These are phyloP conservation scores for Blastocystis sp. DNA, from an alignment of 352 stramenopile species.

Conservation along the genomic window DNA sequence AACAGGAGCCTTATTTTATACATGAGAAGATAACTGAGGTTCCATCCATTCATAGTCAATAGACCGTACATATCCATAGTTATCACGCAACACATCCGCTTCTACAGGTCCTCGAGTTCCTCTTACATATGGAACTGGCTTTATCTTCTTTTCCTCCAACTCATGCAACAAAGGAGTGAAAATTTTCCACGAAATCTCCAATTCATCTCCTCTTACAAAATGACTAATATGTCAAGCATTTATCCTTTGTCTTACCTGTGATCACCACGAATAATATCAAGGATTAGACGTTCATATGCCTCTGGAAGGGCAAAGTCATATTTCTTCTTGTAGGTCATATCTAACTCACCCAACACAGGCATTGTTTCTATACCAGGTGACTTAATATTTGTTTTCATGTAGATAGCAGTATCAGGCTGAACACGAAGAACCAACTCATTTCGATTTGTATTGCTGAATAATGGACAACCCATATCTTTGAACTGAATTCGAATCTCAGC, in stretches of 20 bases:
- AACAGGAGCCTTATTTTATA: conserved; percentile 9
- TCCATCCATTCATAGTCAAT: conserved; percentile 62
- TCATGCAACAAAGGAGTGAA: conserved; percentile 94
- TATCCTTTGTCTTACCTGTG: conserved; percentile 75
- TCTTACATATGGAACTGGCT: conserved; percentile 86
- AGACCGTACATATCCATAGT: conserved; percentile 10
- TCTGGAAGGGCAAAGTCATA: conserved; percentile 86
- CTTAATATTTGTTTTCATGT: conserved; percentile 82
- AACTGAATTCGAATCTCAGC: conserved; percentile 95
- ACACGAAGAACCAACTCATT: conserved; percentile 95
- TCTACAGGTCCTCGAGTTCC: conserved; percentile 86
- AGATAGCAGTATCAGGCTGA: conserved; percentile 91
- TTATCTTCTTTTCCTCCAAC: conserved; percentile 76
- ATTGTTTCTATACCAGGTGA: conserved; percentile 73
- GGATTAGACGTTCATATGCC: conserved; percentile 93
- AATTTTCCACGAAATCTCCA: conserved; percentile 91
- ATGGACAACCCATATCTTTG: conserved; percentile 82
- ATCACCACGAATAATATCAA: conserved; percentile 92
- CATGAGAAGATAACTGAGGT: background rate
- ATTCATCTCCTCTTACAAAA: conserved; percentile 95
- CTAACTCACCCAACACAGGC: conserved; percentile 89
- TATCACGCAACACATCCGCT: conserved; percentile 76
- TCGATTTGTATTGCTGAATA: conserved; percentile 77
- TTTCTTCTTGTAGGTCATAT: conserved; percentile 88
- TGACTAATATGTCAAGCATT: conserved; percentile 40